phyloP scores from a whole-genome alignment of 768 basidiomycete genomes.

The Tremella mesenterica region DNA sequence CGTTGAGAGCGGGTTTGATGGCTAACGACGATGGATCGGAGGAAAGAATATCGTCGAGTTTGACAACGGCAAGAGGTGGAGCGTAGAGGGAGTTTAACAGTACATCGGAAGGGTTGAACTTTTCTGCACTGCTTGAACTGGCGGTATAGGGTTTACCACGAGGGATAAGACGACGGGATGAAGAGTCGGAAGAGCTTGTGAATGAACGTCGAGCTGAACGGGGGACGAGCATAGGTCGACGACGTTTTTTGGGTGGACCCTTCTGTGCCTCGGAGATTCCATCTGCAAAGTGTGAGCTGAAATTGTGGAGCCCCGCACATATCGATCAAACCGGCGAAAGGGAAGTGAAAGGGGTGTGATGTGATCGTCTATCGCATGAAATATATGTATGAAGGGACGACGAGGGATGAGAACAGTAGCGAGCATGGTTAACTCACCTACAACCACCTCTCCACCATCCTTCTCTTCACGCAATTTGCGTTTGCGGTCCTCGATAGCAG shows the following conservation, averaged over 20 bases:
- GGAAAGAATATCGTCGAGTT: slow-evolving; percentile 39
- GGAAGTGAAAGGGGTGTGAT: too few relatives aligned
- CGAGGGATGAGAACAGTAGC: neutral
- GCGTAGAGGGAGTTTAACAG: slow-evolving; percentile 28
- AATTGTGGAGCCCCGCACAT: neutral
- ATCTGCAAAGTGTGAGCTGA: slow-evolving; percentile 14
- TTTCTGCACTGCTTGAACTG: neutral
- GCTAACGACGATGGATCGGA: slow-evolving; percentile 2
- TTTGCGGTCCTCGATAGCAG: slow-evolving; percentile 46
- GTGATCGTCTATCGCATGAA: too few relatives aligned
- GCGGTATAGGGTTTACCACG: neutral
- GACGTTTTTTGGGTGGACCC: slow-evolving; percentile 27
- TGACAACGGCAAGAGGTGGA: slow-evolving; percentile 25
- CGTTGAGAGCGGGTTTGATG: slow-evolving; percentile 1
- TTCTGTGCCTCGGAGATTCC: slow-evolving; percentile 36
- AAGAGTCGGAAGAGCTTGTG: neutral
- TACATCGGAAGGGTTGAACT: slow-evolving; percentile 18
- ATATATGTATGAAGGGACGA: too few relatives aligned
- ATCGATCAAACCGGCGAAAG: too few relatives aligned
- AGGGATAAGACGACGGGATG: neutral
- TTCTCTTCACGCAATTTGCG: slow-evolving; percentile 47
- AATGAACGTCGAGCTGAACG: slow-evolving; percentile 5
- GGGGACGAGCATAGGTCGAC: slow-evolving; percentile 16
- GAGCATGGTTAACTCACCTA: slow-evolving; percentile 38
- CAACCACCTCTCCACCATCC: slow-evolving; percentile 46